Evolutionary conservation across 192 early-diverging fungal genomes (phyloP).

Genomic region (Coemansia sp.): DNA sequence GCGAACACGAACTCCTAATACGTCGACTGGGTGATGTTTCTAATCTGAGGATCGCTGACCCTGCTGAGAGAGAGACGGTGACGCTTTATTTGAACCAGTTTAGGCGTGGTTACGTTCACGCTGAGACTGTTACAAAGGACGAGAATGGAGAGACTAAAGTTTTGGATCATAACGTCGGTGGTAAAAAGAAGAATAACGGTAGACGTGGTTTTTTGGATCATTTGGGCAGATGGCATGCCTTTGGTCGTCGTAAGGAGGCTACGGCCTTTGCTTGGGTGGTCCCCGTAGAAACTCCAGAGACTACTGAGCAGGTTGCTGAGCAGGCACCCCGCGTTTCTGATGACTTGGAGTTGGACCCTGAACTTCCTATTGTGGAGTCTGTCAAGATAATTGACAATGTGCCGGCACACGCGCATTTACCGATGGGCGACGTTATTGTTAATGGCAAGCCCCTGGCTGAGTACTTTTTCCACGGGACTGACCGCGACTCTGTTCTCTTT

Average conservation of each 20-base stretch:
- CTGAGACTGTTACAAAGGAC: constrained; percentile 15
- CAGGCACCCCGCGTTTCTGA: not conserved
- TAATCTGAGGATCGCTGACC: not conserved
- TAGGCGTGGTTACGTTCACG: constrained; percentile 21
- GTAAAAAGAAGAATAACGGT: constrained; percentile 27
- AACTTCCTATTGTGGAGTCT: not conserved
- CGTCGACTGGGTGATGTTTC: constrained; percentile 25
- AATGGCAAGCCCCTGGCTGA: constrained; percentile 75
- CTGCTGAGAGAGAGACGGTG: constrained; percentile 8
- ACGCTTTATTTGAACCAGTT: constrained; percentile 37
- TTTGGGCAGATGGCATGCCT: constrained; percentile 71
- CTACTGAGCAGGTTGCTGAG: not conserved
- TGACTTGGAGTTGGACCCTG: constrained; percentile 1
- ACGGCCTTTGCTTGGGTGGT: constrained; percentile 76
- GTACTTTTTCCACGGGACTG: constrained; percentile 73
- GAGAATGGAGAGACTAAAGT: not conserved
- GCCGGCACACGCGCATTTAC: constrained; percentile 4
- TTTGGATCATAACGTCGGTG: not conserved
- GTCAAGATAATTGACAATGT: constrained; percentile 3
- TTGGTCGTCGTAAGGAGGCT: constrained; percentile 82
- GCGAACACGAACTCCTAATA: constrained; percentile 27
- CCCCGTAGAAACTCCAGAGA: constrained; percentile 16
- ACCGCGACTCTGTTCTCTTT: constrained; percentile 70
- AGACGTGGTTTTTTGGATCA: constrained; percentile 61
- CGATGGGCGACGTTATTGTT: constrained; percentile 65